Evolutionary conservation across 2,329 filamentous ascomycete genomes (phyloP), one percentile per base, ranked within the genome.

Genomic region (Tolypocladium tropicale): DNA sequence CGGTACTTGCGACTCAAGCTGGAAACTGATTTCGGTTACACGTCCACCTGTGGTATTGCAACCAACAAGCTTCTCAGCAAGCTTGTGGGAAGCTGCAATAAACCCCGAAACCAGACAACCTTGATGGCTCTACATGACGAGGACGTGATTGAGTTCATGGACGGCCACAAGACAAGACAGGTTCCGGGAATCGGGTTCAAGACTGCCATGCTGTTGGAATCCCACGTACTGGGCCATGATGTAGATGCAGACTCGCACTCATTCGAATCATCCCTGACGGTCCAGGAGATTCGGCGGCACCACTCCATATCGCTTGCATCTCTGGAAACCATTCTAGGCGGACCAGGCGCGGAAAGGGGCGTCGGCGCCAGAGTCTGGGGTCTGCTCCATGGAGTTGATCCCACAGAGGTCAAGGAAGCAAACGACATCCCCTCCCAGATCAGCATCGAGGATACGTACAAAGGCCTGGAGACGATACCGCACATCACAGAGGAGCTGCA

Each of bases 401-500:
- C 84, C 54, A 78, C 80, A 0, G 84, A 89, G 57, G 90, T 97
- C 21, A 83, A 84, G 53, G 78, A 84, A 59, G 87, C 84, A 2
- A 82, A 82, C 62, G 81, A 84, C 49, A 72, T 95, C 1, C 93
- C 93, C 0, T 84, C 83, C 1, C 92, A 96, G 70, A 95, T 97
- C 67, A 94, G 90, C 69, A 94, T 97, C 60, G 93, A 97, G 67
- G 92, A 97, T 71, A 94, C 90, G 18, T 97, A 95, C 68, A 79
- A 82, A 28, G 83, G 84, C 18, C 75, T 96, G 1, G 81, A 87
- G 61, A 84, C 78, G 0, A 67, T 86, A 53, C 70, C 81, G 1
- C 79, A 85, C 57, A 83, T 95, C 33, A 72, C 76, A 46, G 82
- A 81, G 59, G 86, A 95, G 70, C 75, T 96, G 43, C 71, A 75